phyloP scores from a whole-genome alignment of 352 stramenopile genomes.

The Pythium oligandrum region DNA sequence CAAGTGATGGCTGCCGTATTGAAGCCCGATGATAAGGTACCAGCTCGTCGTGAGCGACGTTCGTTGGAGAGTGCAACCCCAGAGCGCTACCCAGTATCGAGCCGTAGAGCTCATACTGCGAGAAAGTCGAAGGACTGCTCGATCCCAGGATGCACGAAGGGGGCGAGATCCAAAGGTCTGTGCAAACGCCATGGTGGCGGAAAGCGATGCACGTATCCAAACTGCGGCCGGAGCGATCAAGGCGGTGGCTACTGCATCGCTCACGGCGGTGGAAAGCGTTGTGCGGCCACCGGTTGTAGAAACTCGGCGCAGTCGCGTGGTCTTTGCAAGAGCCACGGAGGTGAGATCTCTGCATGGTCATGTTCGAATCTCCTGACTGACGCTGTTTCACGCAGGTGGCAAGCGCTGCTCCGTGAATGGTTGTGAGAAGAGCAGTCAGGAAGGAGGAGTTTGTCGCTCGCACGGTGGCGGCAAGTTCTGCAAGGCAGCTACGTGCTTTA shows the following conservation, averaged over 20 bases:
- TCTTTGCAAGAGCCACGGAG: constrained; percentile 84
- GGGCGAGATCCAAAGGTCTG: constrained; percentile 67
- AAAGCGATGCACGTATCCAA: constrained; percentile 58
- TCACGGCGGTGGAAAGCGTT: constrained; percentile 71
- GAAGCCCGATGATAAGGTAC: constrained; percentile 15
- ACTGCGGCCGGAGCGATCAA: constrained; percentile 74
- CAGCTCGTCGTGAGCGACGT: constrained; percentile 21
- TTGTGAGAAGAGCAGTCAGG: constrained; percentile 71
- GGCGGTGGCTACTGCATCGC: constrained; percentile 80
- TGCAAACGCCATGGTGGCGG: constrained; percentile 85
- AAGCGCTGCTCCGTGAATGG: constrained; percentile 52
- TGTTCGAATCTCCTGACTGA: background rate
- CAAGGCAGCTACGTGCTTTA: constrained; percentile 25
- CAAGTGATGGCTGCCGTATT: background rate
- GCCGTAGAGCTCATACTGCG: constrained; percentile 25
- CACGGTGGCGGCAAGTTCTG: constrained; percentile 40
- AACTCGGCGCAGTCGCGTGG: constrained; percentile 81
- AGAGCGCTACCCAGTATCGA: background rate
- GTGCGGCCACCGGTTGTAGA: constrained; percentile 47
- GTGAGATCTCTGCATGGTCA: constrained; percentile 19
- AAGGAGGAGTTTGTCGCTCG: constrained; percentile 57
- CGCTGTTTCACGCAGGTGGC: constrained; percentile 28
- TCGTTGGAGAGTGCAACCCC: constrained; percentile 27
- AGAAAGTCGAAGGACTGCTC: constrained; percentile 71
- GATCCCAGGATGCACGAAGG: constrained; percentile 65